Conservation (phyloP, 192 early-diverging fungal species). For the Backusella psychrophila region DNA sequence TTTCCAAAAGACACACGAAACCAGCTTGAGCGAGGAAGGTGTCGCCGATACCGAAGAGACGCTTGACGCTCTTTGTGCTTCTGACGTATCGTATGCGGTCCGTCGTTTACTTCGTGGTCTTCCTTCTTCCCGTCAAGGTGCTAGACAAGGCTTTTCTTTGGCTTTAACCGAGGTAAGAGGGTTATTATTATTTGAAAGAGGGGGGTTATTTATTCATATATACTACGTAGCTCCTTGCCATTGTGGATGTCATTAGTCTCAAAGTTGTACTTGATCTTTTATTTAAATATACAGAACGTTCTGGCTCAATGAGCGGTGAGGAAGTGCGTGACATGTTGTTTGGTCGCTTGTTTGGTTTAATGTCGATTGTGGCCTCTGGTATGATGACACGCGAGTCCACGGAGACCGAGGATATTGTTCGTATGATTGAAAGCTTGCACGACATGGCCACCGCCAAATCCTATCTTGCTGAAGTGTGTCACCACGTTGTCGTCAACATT, state of each 20-base stretch:
- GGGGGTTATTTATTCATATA: background rate
- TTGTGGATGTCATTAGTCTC: conserved; percentile 42
- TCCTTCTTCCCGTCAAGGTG: conserved; percentile 79
- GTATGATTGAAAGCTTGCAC: conserved; percentile 65
- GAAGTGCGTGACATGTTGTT: conserved; percentile 90
- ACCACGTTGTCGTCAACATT: conserved; percentile 65
- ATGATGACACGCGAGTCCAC: conserved; percentile 64
- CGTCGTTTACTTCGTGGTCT: conserved; percentile 88
- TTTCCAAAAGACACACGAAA: conserved; percentile 30
- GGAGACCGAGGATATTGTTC: conserved; percentile 66
- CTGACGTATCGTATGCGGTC: conserved; percentile 84
- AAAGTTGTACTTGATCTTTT: conserved; percentile 71
- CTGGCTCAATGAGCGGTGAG: conserved; percentile 71
- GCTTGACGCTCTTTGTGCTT: conserved; percentile 63
- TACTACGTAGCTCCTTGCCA: conserved; percentile 33
- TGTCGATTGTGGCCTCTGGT: conserved; percentile 79
- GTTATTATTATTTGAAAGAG: background rate
- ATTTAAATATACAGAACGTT: conserved; percentile 61
- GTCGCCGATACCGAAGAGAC: conserved; percentile 57
- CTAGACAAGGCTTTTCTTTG: conserved; percentile 94
- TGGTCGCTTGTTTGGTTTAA: conserved; percentile 87
- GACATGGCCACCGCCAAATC: conserved; percentile 71
- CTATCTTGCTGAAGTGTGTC: conserved; percentile 80
- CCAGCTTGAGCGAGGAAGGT: background rate
- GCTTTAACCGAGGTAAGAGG: conserved; percentile 75